Conservation (phyloP, 441 rosid genomes). For the Hura crepitans region DNA sequence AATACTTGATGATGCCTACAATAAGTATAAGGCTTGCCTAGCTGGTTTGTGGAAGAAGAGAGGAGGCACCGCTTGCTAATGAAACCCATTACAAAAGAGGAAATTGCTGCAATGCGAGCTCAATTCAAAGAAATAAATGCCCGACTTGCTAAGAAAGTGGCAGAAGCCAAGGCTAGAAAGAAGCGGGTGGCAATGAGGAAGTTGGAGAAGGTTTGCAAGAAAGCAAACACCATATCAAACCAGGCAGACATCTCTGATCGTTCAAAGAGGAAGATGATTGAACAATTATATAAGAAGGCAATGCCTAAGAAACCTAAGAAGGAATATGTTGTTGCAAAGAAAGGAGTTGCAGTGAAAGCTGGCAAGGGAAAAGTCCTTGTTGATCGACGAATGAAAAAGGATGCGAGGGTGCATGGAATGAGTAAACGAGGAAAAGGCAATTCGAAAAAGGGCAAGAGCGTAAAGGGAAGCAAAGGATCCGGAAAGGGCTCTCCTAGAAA, state of each 20-base stretch:
- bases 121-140: conserved; percentile 88
- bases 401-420: conserved; percentile 46
- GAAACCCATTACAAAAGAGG: conserved; percentile 82
- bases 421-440: conserved; percentile 54
- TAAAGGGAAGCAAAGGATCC: conserved; percentile 41
- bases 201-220: conserved; percentile 83
- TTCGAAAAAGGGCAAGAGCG: conserved; percentile 50
- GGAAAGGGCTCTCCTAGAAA: conserved; percentile 28
- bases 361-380: conserved; percentile 91
- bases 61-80: conserved; percentile 63
- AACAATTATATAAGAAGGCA: conserved; percentile 79
- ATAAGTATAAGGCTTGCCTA: conserved; percentile 66
- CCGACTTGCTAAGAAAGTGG: conserved; percentile 94
- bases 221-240: conserved; percentile 77
- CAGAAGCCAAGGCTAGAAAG: conserved; percentile 88
- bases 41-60: conserved; percentile 90
- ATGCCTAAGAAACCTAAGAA: conserved; percentile 61
- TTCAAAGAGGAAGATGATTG: conserved; percentile 80
- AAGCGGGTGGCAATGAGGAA: conserved; percentile 64
- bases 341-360: conserved; percentile 73
- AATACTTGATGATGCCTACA: conserved; percentile 78
- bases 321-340: conserved; percentile 88
- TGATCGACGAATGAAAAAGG: conserved; percentile 83
- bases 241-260: conserved; percentile 71
- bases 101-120: conserved; percentile 77